Evolutionary conservation across 805 yeast genomes (phyloP).

Genomic region (Saccharomyces paradoxus): DNA sequence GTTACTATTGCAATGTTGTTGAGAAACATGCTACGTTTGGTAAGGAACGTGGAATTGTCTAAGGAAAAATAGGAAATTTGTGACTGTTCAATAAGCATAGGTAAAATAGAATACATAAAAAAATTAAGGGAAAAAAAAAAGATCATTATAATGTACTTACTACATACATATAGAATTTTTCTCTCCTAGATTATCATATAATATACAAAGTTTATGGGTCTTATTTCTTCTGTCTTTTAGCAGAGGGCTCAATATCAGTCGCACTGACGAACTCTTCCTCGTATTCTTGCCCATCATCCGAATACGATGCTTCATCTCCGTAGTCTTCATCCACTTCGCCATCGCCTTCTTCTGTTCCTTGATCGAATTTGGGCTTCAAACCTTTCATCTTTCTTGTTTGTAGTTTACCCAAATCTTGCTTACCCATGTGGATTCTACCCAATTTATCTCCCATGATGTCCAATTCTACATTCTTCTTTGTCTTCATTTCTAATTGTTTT

Average conservation of each 20-base stretch:
- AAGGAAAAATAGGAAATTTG: conserved; percentile 2
- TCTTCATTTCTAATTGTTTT: conserved; percentile 70
- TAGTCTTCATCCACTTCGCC: conserved; percentile 31
- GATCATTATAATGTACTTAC: not conserved
- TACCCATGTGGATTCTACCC: conserved; percentile 93
- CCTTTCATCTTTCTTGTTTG: conserved; percentile 99
- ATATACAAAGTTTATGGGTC: not conserved
- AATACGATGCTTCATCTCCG: conserved; percentile 8
- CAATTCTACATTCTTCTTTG: conserved; percentile 79
- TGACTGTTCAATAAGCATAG: not conserved
- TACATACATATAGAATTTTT: not conserved
- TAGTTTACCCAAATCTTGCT: conserved; percentile 79
- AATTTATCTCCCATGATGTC: conserved; percentile 93
- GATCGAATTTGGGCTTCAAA: conserved; percentile 79
- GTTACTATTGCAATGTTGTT: conserved; percentile 92
- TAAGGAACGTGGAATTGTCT: conserved; percentile 46
- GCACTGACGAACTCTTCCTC: conserved; percentile 32
- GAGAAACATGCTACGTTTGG: conserved; percentile 77
- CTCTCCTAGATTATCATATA: not conserved
- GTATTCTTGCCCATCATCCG: conserved; percentile 17
- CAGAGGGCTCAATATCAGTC: conserved; percentile 27
- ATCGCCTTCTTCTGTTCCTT: conserved; percentile 45
- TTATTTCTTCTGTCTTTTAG: conserved; percentile 26
- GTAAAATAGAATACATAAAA: not conserved
- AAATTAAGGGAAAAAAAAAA: not conserved